Base-by-base conservation (phyloP, 495 filamentous ascomycete species). In the Xylaria scruposa region DNA sequence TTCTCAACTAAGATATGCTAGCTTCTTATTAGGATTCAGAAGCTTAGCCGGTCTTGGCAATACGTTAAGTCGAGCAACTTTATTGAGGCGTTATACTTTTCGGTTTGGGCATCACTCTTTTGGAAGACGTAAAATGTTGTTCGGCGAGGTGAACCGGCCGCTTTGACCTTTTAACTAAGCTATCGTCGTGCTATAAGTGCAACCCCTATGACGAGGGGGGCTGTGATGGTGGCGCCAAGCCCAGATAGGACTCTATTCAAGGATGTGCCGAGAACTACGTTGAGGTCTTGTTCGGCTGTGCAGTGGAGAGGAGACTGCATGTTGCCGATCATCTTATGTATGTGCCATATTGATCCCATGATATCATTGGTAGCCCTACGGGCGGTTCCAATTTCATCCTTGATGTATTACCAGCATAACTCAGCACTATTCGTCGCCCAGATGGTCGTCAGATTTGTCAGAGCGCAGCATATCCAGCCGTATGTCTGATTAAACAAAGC, bases 311-410 rank as follows among this genome's bases (percentile, higher is more conserved):
- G 15, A 19, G 29, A 38, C 42, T 17, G 7, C 44, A 46, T 29
- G 6, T 29, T 66, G 63, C 46, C 21, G 61, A 64, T 64, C 61
- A 47, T 47, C 42, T 5, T 31, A 31, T 38, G 31, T 56, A 56
- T 13, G 21, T 49, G 7, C n/a, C 31, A 31, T 38, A 15, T 26
- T 62, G 36, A 17, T 33, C 24, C 24, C 47, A 33, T 15, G 17
- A 53, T 66, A 19, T 53, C 63, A 66, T 66, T 66, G 63, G 63
- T 51, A 29, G 63, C 63, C 63, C 63, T 49, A 66, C 29, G 63
- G 29, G 15, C n/a, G n/a, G 15, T 6, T 17, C 46, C 21, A 24
- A 21, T 65, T 36, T 65, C 21, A 65, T n/a, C 19, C 38, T n/a
- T 2, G 19, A 62, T 62, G 26, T 24, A 62, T 62, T 40, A 24